A percentile compares a stretch with the other conserved stretches of the same genome.
Evolutionary conservation across 169 alveolate genomes (phyloP).

Genomic region (Babesia gibsoni): DNA sequence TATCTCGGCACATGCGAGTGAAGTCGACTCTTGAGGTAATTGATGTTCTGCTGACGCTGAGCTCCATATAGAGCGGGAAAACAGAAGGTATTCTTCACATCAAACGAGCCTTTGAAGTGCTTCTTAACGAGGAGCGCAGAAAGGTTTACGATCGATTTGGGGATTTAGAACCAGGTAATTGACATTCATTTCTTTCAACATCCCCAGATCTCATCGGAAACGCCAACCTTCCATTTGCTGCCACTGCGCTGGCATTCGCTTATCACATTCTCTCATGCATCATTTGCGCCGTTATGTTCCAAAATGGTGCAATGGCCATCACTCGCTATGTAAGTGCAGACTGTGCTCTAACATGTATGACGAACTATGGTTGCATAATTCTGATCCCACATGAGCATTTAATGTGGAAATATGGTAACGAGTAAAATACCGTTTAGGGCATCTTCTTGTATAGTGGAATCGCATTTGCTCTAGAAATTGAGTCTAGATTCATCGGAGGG

Average conservation of each 20-base stretch:
- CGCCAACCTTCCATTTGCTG: slow-evolving; percentile 23
- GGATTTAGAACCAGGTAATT: slow-evolving; percentile 24
- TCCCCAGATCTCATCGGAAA: slow-evolving; percentile 11
- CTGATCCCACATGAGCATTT: no score
- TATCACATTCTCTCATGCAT: slow-evolving; percentile 44
- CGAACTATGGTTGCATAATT: no score
- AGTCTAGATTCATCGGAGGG: slow-evolving; percentile 24
- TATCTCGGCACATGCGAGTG: slow-evolving; percentile 8
- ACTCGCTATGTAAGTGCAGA: slow-evolving; percentile 44
- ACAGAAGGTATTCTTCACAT: slow-evolving; percentile 14
- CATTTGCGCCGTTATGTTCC: slow-evolving; percentile 22
- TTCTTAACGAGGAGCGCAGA: slow-evolving; percentile 33
- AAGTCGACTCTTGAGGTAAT: slow-evolving; percentile 22
- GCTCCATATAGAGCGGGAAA: slow-evolving; percentile 4
- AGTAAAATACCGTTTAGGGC: background rate
- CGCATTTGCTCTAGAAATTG: slow-evolving; percentile 55
- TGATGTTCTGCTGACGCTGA: no score
- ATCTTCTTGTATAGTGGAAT: slow-evolving; percentile 39
- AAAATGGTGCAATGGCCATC: background rate
- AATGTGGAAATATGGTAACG: background rate
- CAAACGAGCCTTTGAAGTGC: slow-evolving; percentile 40
- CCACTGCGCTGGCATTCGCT: slow-evolving; percentile 32
- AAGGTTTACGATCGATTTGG: slow-evolving; percentile 28
- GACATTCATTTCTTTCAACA: background rate
- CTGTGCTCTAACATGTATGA: no score